A percentile compares a stretch with the other conserved stretches of the same genome.
Conservation (phyloP, 352 stramenopile genomes). For the Thraustochytrium striatum region DNA sequence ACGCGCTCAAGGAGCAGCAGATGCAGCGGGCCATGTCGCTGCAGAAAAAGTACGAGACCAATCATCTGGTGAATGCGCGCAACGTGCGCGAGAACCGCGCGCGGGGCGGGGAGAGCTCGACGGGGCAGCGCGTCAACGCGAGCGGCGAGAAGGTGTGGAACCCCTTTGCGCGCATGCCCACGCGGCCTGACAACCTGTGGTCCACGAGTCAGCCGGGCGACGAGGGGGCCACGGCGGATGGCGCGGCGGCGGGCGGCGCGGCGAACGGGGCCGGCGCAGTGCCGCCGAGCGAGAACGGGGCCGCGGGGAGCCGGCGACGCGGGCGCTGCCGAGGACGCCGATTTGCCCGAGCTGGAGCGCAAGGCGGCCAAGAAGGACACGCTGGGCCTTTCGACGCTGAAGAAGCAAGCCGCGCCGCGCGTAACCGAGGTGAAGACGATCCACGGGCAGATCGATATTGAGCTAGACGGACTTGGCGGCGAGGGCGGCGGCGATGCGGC, state of each 20-base stretch:
- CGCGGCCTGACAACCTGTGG: slow-evolving; percentile 36
- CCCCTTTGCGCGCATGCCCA: slow-evolving; percentile 39
- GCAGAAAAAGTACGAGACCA: slow-evolving; percentile 19
- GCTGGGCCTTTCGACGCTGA: background rate
- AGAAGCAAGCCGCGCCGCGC: background rate
- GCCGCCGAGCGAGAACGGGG: too few species aligned
- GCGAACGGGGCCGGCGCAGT: background rate
- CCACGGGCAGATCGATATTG: background rate
- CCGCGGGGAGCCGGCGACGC: too few species aligned
- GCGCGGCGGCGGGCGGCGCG: background rate
- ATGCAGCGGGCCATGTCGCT: background rate
- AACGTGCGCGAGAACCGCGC: slow-evolving; percentile 23
- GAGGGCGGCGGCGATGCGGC: too few species aligned
- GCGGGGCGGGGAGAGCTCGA: background rate
- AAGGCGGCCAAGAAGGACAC: background rate
- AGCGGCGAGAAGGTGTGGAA: slow-evolving; percentile 30
- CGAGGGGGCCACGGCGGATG: background rate
- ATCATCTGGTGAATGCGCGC: background rate
- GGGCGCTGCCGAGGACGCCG: background rate
- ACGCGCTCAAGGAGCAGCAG: slow-evolving; percentile 11
- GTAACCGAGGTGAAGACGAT: background rate
- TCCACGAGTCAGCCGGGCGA: background rate
- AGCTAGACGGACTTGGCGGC: background rate
- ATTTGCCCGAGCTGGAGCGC: slow-evolving; percentile 18
- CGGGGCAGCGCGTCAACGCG: background rate